Conservation (phyloP, 495 filamentous ascomycete species). For the Penicillium silybi region DNA sequence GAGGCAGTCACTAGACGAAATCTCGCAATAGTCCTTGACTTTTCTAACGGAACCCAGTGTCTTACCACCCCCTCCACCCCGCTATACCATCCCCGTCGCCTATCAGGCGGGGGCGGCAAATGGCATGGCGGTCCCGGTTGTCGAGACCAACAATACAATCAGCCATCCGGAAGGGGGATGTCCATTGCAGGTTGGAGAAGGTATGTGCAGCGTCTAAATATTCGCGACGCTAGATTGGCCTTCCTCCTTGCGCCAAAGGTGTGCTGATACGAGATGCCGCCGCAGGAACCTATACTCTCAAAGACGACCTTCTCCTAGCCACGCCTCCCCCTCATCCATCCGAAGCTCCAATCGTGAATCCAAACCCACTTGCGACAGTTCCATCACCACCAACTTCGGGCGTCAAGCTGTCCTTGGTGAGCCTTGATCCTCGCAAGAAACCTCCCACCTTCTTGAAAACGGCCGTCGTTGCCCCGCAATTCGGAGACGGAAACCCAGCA, state of each 20-base stretch:
- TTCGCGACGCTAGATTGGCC: not conserved
- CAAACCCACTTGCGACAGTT: slow-evolving; percentile 84
- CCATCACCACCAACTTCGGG: slow-evolving; percentile 76
- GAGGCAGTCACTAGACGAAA: not conserved
- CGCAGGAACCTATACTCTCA: slow-evolving; percentile 81
- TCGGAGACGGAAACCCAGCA: slow-evolving; percentile 83
- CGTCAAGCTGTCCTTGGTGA: slow-evolving; percentile 78
- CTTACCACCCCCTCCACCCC: slow-evolving; percentile 78
- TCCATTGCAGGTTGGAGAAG: slow-evolving; percentile 89
- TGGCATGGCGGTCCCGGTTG: slow-evolving; percentile 62
- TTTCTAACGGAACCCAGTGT: slow-evolving; percentile 51
- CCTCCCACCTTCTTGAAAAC: slow-evolving; percentile 48
- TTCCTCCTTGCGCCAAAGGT: not conserved
- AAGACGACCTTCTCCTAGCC: slow-evolving; percentile 86
- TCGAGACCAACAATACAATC: slow-evolving; percentile 90
- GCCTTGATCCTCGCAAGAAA: slow-evolving; percentile 57
- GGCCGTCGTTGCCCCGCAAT: slow-evolving; percentile 55
- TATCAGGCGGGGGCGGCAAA: slow-evolving; percentile 63
- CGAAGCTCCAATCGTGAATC: slow-evolving; percentile 77
- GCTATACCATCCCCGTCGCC: slow-evolving; percentile 65
- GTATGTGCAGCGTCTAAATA: slow-evolving; percentile 34
- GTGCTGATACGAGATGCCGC: slow-evolving; percentile 16
- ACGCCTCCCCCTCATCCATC: slow-evolving; percentile 94
- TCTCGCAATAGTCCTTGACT: not conserved
- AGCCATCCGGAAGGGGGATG: slow-evolving; percentile 66